phyloP scores from a whole-genome alignment of 305 asterid genomes.

The Fraxinus paxiana region DNA sequence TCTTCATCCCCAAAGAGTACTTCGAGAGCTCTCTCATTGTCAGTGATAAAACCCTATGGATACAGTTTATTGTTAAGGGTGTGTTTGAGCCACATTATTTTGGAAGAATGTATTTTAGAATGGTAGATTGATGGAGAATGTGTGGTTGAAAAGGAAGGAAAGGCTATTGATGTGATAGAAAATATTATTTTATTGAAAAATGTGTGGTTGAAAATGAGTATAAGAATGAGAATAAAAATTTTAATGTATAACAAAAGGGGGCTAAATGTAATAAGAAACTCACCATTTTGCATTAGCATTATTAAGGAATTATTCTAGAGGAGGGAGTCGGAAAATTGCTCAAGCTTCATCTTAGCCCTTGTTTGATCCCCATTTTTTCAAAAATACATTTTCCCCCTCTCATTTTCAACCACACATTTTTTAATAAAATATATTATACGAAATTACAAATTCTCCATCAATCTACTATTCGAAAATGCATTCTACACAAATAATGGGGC shows the following conservation, averaged over 20 bases:
- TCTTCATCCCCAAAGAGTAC: slow-evolving; percentile 96
- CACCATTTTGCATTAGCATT: neutral
- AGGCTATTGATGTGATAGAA: no score
- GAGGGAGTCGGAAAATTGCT: neutral
- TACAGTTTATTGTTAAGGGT: slow-evolving; percentile 3
- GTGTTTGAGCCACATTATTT: no score
- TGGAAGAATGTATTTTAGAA: no score
- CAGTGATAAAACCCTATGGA: slow-evolving; percentile 79
- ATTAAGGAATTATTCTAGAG: neutral
- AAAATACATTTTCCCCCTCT: neutral
- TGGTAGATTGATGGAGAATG: no score
- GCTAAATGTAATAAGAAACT: neutral
- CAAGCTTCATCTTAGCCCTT: neutral
- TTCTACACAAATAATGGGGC: neutral
- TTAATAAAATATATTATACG: neutral
- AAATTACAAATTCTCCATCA: neutral
- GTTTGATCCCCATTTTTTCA: neutral
- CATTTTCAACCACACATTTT: neutral
- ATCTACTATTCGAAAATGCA: neutral
- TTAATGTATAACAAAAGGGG: no score
- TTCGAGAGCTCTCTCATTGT: slow-evolving; percentile 89
- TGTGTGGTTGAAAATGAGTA: no score
- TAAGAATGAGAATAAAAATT: no score
- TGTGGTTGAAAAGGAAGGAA: no score
- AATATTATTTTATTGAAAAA: no score